These are phyloP conservation scores for Ulvella scutata DNA, from an alignment of 139 green algal species.

Conservation along the genomic window DNA sequence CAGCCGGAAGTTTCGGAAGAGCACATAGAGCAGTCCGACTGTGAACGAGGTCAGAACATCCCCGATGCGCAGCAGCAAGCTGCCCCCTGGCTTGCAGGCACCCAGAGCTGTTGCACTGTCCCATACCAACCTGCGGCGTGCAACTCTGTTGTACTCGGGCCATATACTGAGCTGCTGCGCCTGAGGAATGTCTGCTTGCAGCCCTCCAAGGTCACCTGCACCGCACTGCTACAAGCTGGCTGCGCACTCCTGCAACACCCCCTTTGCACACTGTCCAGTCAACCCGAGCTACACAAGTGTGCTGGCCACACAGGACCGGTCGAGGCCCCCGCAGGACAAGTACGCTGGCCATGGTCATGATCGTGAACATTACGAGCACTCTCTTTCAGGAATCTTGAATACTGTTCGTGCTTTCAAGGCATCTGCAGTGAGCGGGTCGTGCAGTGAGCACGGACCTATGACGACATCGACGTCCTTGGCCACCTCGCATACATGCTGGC, in stretches of 20 bases:
- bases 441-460: not conserved
- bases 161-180: not conserved
- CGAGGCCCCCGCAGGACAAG: no score
- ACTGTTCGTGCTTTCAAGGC: no score
- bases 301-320: no score
- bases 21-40: slow-evolving; percentile 23
- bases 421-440: not conserved
- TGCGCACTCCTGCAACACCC: no score
- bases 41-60: slow-evolving; percentile 25
- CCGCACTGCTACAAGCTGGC: no score
- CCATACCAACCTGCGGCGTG: slow-evolving; percentile 17
- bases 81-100: slow-evolving; percentile 14
- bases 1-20: slow-evolving; percentile 21
- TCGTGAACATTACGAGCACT: no score
- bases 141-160: slow-evolving; percentile 9
- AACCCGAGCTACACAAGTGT: no score
- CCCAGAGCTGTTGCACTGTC: slow-evolving; percentile 9
- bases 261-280: no score
- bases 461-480: not conserved
- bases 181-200: not conserved
- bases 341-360: no score
- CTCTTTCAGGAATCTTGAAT: no score
- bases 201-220: not conserved
- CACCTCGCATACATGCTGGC: not conserved
- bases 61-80: slow-evolving; percentile 17